These are phyloP conservation scores for Plasmodium yoelii DNA, from an alignment of 169 alveolate species.

Conservation along the genomic window DNA sequence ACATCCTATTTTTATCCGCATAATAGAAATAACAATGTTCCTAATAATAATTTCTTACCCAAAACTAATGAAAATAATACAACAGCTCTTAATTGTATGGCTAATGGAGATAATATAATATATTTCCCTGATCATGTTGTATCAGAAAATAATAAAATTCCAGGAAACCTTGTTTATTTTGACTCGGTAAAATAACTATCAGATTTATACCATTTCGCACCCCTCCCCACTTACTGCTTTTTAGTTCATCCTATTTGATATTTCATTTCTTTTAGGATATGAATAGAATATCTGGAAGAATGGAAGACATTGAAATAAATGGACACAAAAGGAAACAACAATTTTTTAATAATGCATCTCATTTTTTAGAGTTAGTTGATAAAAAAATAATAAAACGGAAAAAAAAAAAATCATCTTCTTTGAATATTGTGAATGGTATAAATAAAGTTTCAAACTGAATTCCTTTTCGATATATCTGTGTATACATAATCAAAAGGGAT, in stretches of 20 bases:
- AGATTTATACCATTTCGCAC: not conserved
- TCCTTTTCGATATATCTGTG: too few relatives aligned
- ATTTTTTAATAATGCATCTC: conserved; percentile 52
- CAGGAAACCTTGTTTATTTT: conserved; percentile 34
- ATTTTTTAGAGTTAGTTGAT: conserved; percentile 40
- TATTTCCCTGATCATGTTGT: conserved; percentile 31
- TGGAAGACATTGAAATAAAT: conserved; percentile 35
- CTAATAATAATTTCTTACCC: not conserved
- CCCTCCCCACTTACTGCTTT: not conserved
- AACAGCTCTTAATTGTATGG: not conserved
- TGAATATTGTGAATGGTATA: not conserved
- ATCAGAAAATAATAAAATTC: conserved; percentile 23
- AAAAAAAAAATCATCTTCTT: conserved; percentile 1
- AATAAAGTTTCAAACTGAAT: not conserved
- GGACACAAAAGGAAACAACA: conserved; percentile 31
- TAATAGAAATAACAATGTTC: not conserved
- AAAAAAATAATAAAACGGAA: conserved; percentile 29
- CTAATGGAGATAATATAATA: conserved; percentile 9
- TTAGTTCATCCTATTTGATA: not conserved
- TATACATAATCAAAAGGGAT: too few relatives aligned
- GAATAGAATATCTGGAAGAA: conserved; percentile 5
- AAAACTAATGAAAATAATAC: too few relatives aligned
- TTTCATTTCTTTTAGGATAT: conserved; percentile 8
- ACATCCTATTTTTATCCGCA: conserved; percentile 7
- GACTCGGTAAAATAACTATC: conserved; percentile 21